Conservation (phyloP, 1,284 basidiomycete genomes). For the Melanopsichium pennsylvanicum region DNA sequence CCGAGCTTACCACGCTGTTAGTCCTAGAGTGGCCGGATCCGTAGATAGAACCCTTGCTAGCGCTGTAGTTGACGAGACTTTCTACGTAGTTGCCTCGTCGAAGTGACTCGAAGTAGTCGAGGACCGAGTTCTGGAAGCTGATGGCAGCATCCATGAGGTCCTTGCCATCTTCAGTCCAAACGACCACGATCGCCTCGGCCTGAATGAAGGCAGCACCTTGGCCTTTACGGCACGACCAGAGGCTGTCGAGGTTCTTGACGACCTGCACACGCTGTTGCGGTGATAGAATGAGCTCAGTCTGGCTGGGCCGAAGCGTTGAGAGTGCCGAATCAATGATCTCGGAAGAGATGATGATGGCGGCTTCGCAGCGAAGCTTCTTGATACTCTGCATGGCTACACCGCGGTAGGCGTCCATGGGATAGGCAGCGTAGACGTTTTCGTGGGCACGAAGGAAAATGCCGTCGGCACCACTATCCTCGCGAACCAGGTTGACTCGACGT, state of each 20-base stretch:
- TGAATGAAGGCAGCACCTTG: constrained; percentile 85
- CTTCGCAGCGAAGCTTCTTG: constrained; percentile 70
- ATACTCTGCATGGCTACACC: constrained; percentile 74
- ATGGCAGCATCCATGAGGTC: constrained; percentile 21
- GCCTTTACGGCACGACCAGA: constrained; percentile 78
- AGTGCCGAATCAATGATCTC: constrained; percentile 81
- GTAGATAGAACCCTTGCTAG: constrained; percentile 12
- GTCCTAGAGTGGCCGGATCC: constrained; percentile 8
- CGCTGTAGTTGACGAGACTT: constrained; percentile 15
- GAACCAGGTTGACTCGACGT: constrained; percentile 24
- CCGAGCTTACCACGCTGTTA: constrained; percentile 18
- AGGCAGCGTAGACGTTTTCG: constrained; percentile 22
- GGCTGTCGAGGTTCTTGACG: constrained; percentile 70
- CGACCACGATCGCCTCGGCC: constrained; percentile 76
- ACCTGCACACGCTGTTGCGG: constrained; percentile 43
- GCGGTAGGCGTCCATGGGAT: constrained; percentile 56
- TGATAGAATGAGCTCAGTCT: constrained; percentile 42
- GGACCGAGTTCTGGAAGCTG: constrained; percentile 26
- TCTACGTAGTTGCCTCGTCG: constrained; percentile 12
- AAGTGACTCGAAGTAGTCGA: constrained; percentile 29
- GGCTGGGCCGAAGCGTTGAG: constrained; percentile 61
- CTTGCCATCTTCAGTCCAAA: constrained; percentile 79
- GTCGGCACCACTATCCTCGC: constrained; percentile 14
- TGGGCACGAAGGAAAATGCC: constrained; percentile 30
- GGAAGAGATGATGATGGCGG: constrained; percentile 79